Evolutionary conservation across 495 filamentous ascomycete species (phyloP).

Genomic region (Penicillium steckii): DNA sequence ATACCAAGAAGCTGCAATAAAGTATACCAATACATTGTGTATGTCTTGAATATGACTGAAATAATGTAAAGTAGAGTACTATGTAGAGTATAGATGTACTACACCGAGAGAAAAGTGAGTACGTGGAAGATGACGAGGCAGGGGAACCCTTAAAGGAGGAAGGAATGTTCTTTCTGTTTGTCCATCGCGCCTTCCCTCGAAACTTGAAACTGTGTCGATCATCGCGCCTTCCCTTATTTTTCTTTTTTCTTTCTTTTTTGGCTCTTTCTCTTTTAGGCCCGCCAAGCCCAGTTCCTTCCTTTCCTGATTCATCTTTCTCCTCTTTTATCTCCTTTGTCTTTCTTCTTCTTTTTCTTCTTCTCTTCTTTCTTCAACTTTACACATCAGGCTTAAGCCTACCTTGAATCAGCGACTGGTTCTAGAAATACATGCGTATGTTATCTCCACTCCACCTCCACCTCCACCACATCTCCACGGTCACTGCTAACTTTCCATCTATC

Average conservation of each 20-base stretch:
- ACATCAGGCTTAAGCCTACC: background rate
- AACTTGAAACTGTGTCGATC: too few species aligned
- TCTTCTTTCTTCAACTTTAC: slow-evolving; percentile 1
- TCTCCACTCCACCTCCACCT: slow-evolving; percentile 1
- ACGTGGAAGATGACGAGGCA: background rate
- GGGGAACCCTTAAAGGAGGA: background rate
- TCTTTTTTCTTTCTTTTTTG: background rate
- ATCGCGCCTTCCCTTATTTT: too few species aligned
- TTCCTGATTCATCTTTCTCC: slow-evolving; percentile 1
- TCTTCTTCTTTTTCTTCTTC: slow-evolving; percentile 1
- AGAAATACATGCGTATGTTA: slow-evolving; percentile 46
- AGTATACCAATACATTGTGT: too few species aligned
- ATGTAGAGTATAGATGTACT: background rate
- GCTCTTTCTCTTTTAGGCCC: slow-evolving; percentile 4
- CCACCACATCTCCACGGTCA: background rate
- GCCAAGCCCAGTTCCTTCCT: too few species aligned
- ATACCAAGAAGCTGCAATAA: background rate
- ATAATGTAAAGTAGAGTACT: too few species aligned
- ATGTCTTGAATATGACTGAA: too few species aligned
- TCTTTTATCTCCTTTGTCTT: background rate
- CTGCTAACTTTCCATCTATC: slow-evolving; percentile 16
- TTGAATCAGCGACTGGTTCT: slow-evolving; percentile 25
- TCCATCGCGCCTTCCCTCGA: too few species aligned
- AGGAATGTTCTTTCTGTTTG: too few species aligned
- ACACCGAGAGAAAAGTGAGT: background rate